Evolutionary conservation across 352 stramenopile genomes (phyloP), one percentile per base, ranked within the genome.

Genomic region (Globisporangium orthogonon): DNA sequence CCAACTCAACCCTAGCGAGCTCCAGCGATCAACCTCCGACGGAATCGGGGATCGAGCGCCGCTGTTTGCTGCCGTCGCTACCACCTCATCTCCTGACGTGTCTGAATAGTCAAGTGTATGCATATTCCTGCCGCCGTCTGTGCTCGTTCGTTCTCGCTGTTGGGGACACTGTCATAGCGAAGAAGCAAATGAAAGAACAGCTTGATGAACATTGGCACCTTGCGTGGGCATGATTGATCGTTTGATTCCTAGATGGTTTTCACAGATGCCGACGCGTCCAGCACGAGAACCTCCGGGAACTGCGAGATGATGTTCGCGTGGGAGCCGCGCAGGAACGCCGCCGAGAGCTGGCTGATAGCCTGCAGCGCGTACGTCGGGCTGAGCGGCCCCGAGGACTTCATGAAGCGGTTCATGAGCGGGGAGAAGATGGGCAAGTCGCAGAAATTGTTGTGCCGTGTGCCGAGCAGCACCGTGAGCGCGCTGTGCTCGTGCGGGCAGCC

Each of bases 361-460:
- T 66, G 60, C 31, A 90, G 69, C 40, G 72, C 66, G 60, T 75
- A 70, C 28, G 54, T 57, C 31, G 73, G 66, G 30, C 85, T 63
- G 50, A 90, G 85, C 33, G 54, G 56, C 10, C 79, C 79, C 0
- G 75, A 59, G 0, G 71, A 65, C 65, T 85, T 84, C 54, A 78
- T 58, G 44, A 84, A 52, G 0, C 73, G 64, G 54, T 80, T 85
- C 49, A 87, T 44, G 9, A 67, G 52, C 23, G 76, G 79, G 37
- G 79, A 86, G 56, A 90, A 90, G 30, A 87, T 50, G 2, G 76
- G 67, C 30, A 90, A 61, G 40, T 90, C 79, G 31, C 72, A 86
- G 37, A 90, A 90, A 57, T 90, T 86, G 69, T 86, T 87, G 77
- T 90, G 79, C 10, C 71, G 63, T 15, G 73, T 69, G 44, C 63